Base-by-base conservation (phyloP, 768 basidiomycete species). In the Russula emetica region DNA sequence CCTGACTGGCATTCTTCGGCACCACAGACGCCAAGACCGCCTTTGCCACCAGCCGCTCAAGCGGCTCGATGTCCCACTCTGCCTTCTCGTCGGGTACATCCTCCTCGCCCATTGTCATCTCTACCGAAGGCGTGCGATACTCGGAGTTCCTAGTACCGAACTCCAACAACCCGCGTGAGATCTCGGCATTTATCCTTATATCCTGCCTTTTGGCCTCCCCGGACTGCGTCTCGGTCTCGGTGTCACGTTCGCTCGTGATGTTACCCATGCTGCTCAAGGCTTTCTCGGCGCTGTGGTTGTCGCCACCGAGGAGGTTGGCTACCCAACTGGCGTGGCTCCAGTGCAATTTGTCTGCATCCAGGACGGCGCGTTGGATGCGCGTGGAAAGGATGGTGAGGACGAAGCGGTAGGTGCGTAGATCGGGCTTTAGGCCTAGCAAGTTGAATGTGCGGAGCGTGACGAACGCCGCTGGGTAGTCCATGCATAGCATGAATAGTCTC, bases 31-130 rank as follows among this genome's bases (percentile, higher is more conserved):
- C 38, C 40, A 67, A n/a, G 40, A 63, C 20, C 1, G 67, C 66
- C 36, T 38, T 62, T 9, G 28, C 24, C 20, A 68, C 7, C 24
- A 68, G 36, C 24, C 62, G 61, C 50, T 68, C 67, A 14, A 68
- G 58, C 24, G 67, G 67, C 50, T 56, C 61, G 28, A 63, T 18
- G n/a, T 67, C 66, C 61, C 67, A 68, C 42, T 49, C 13, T 3
- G 11, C 30, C 6, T 36, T 18, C 44, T 10, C 5, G 6, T 34
- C 44, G 6, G 36, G 32, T 13, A 24, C 26, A 22, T 56, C 36
- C 34, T 38, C 28, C 9, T 32, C 49, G 10, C 30, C 44, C 58
- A 55, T 4, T 11, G 67, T 45, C 14, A 40, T 34, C 32, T 22
- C 26, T n/a, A 51, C 14, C 13, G 32, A 5, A 1, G 66, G 66